phyloP scores from a whole-genome alignment of 2,329 filamentous ascomycete species.

The Dothistroma septosporum region DNA sequence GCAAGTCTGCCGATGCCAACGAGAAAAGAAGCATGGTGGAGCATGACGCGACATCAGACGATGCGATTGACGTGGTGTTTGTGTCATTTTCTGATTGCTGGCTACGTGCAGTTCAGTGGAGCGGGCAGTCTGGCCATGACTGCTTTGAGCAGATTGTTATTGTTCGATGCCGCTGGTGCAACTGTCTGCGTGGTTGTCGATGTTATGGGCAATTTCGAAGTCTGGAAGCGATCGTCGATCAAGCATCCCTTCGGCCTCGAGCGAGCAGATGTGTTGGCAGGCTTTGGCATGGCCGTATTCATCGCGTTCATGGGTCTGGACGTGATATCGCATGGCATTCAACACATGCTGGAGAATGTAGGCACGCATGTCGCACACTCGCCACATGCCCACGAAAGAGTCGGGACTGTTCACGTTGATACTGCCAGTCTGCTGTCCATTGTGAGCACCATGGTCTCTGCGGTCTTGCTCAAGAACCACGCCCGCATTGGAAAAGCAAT shows the following conservation, averaged over 20 bases:
- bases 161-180: constrained; percentile 92
- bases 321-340: constrained; percentile 86
- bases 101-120: constrained; percentile 79
- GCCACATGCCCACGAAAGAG: constrained; percentile 53
- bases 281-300: constrained; percentile 93
- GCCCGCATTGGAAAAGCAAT: constrained; percentile 87
- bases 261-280: constrained; percentile 86
- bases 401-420: constrained; percentile 74
- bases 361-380: constrained; percentile 67
- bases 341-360: constrained; percentile 78
- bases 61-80: constrained; percentile 81
- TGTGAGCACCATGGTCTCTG: constrained; percentile 75
- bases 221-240: constrained; percentile 90
- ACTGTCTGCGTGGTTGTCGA: constrained; percentile 89
- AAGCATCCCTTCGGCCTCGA: constrained; percentile 88
- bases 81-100: constrained; percentile 78
- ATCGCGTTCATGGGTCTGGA: constrained; percentile 97
- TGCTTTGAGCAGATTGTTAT: constrained; percentile 84
- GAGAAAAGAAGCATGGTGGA: constrained; percentile 77
- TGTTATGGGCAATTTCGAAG: constrained; percentile 92
- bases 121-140: constrained; percentile 86
- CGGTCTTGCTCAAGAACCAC: constrained; percentile 83
- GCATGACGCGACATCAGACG: constrained; percentile 85
- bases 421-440: constrained; percentile 78
- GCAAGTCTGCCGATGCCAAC: constrained; percentile 91